Evolutionary conservation across 1,284 basidiomycete genomes (phyloP).

Genomic region (Mycena citricolor): DNA sequence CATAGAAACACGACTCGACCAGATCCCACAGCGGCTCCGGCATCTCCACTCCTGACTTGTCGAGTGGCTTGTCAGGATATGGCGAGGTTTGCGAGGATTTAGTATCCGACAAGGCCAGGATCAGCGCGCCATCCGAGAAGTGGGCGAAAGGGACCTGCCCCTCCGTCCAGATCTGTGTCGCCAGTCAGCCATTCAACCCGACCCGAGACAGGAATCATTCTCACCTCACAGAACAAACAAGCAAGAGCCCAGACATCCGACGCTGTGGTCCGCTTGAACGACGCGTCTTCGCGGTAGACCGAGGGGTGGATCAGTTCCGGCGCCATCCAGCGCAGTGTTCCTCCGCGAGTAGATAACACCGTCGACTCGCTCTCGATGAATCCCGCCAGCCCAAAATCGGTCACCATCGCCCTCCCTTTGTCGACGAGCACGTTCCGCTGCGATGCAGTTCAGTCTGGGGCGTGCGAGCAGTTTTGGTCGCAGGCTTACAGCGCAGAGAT

Average conservation of each 20-base stretch:
- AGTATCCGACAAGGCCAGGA: background rate
- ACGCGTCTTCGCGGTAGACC: background rate
- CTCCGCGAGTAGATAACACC: constrained; percentile 1
- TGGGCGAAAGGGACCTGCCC: constrained; percentile 1
- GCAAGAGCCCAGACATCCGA: constrained; percentile 12
- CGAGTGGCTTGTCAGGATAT: background rate
- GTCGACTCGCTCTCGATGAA: constrained; percentile 2
- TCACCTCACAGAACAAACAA: constrained; percentile 11
- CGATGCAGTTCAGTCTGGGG: background rate
- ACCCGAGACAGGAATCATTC: background rate
- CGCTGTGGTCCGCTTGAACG: constrained; percentile 1
- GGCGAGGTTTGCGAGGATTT: background rate
- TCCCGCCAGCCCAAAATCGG: constrained; percentile 7
- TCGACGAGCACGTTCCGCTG: constrained; percentile 10
- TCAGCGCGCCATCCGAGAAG: background rate
- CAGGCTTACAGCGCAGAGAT: constrained; percentile 5
- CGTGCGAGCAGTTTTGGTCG: background rate
- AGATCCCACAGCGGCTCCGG: constrained; percentile 6
- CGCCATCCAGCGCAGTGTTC: constrained; percentile 4
- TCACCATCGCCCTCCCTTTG: background rate
- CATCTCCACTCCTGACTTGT: background rate
- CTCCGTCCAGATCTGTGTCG: constrained; percentile 8
- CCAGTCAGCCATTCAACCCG: background rate
- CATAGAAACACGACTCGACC: background rate
- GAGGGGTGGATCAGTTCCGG: constrained; percentile 3